Percentiles rank a stretch among this genome's conserved stretches.
phyloP scores from a whole-genome alignment of 2,329 filamentous ascomycete genomes.

The Furcasterigmium sp. region DNA sequence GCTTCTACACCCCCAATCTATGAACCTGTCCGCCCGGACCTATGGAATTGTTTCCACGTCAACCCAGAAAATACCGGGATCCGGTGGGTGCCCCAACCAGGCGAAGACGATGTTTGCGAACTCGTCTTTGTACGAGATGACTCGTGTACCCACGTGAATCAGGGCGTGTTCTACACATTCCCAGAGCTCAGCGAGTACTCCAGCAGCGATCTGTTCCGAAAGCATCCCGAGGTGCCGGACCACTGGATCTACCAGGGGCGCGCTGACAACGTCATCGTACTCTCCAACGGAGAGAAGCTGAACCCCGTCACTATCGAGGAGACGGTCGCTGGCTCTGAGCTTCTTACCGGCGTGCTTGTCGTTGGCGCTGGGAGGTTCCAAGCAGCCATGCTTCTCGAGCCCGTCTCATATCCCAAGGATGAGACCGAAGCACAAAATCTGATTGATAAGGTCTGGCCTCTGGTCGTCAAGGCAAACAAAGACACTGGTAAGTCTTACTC shows the following conservation, averaged over 20 bases:
- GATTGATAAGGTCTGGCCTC: conserved; percentile 37
- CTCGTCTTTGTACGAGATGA: conserved; percentile 32
- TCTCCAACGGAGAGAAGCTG: conserved; percentile 45
- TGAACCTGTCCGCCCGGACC: neutral
- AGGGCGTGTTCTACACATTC: conserved; percentile 32
- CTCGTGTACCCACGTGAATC: conserved; percentile 6
- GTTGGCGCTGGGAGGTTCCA: conserved; percentile 41
- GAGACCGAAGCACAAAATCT: conserved; percentile 18
- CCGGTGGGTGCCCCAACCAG: conserved; percentile 28
- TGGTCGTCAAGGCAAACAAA: conserved; percentile 35
- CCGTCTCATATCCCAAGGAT: conserved; percentile 19
- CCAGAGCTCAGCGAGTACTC: conserved; percentile 27
- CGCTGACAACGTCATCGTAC: conserved; percentile 38
- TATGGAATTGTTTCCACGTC: conserved; percentile 31
- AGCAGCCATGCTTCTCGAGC: conserved; percentile 42
- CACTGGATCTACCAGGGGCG: conserved; percentile 24
- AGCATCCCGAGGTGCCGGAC: conserved; percentile 28
- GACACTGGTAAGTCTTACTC: conserved; percentile 3
- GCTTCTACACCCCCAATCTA: conserved; percentile 22
- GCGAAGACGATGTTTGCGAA: conserved; percentile 26
- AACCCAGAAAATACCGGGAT: conserved; percentile 33
- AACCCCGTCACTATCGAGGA: conserved; percentile 38
- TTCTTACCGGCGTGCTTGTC: conserved; percentile 35
- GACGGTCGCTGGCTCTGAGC: conserved; percentile 29
- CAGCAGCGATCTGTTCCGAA: conserved; percentile 36